Conservation (phyloP, 2,329 filamentous ascomycete genomes). For the Fusarium sublunatum region DNA sequence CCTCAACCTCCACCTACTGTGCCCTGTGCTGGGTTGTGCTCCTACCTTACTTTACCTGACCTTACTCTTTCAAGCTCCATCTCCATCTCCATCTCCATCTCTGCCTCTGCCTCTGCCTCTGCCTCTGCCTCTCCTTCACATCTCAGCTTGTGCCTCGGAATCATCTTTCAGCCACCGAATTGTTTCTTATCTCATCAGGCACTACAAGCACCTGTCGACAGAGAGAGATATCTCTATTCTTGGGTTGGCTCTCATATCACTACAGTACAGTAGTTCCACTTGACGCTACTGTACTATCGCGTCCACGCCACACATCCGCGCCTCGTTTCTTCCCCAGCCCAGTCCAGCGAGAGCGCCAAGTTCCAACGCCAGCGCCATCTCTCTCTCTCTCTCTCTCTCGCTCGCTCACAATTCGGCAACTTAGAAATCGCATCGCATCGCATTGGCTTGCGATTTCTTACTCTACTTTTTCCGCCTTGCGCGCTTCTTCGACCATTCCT, state of each 20-base stretch:
- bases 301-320: conserved; percentile 43
- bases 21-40: not conserved
- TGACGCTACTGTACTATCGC: conserved; percentile 34
- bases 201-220: conserved; percentile 1
- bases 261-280: conserved; percentile 35
- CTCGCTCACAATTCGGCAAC: conserved; percentile 32
- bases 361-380: conserved; percentile 27
- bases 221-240: not conserved
- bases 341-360: not conserved
- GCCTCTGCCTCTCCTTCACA: conserved; percentile 11
- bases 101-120: conserved; percentile 3
- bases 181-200: conserved; percentile 5
- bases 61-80: conserved; percentile 1
- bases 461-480: conserved; percentile 8
- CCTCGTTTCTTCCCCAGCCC: conserved; percentile 34
- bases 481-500: conserved; percentile 14
- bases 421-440: conserved; percentile 24
- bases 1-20: conserved; percentile 9
- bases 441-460: conserved; percentile 20
- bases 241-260: conserved; percentile 31
- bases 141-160: conserved; percentile 1
- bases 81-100: too few species aligned
- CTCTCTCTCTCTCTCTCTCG: not conserved
- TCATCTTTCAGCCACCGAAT: not conserved
- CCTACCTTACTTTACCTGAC: conserved; percentile 2